A percentile compares a stretch with the other conserved stretches of the same genome.
phyloP scores from a whole-genome alignment of 2,329 filamentous ascomycete genomes.

The Calonectria multiphialidica region DNA sequence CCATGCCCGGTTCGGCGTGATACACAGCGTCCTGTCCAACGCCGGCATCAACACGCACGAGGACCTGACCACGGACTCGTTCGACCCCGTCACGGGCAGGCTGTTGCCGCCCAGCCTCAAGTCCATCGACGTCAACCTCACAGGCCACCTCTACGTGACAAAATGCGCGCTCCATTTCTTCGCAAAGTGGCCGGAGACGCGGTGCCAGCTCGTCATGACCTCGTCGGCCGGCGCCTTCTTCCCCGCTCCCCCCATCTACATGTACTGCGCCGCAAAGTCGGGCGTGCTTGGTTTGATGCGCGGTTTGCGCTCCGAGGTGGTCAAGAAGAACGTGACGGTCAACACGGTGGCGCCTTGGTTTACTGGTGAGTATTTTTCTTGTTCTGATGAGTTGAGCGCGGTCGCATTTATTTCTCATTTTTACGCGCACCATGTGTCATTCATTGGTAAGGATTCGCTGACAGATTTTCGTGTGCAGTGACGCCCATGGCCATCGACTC shows the following conservation, averaged over 20 bases:
- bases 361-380: neutral
- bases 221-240: slow-evolving; percentile 1
- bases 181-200: neutral
- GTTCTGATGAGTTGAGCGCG: neutral
- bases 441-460: neutral
- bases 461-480: neutral
- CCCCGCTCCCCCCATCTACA: neutral
- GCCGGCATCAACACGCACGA: neutral
- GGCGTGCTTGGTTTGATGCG: slow-evolving; percentile 6
- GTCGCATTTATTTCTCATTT: neutral
- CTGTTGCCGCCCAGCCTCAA: slow-evolving; percentile 1
- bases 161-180: slow-evolving; percentile 9
- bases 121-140: slow-evolving; percentile 5
- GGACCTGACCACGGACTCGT: neutral
- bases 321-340: neutral
- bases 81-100: neutral
- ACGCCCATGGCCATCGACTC: neutral
- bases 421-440: too few species aligned
- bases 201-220: slow-evolving; percentile 1
- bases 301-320: neutral
- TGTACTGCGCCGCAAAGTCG: slow-evolving; percentile 9
- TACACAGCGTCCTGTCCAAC: neutral
- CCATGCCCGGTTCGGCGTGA: neutral
- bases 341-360: neutral
- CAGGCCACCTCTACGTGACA: neutral